Percentiles rank a stretch among this genome's conserved stretches.
Conservation (phyloP, 371 early-diverging fungal species). For the Saksenaea vasiformis region DNA sequence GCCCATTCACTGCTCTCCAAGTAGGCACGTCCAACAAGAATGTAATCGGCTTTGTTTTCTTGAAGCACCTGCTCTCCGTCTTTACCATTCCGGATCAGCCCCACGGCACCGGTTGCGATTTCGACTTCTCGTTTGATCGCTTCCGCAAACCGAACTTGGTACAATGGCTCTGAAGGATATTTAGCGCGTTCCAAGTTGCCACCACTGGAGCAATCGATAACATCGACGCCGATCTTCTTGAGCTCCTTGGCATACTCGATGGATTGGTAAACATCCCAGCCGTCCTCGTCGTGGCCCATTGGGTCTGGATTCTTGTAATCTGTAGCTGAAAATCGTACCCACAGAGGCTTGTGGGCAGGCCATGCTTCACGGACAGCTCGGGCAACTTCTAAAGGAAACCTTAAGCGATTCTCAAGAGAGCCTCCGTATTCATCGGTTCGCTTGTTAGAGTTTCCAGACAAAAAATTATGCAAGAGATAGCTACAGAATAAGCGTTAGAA, state of each 20-base stretch:
- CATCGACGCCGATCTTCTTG: conserved; percentile 68
- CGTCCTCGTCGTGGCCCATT: conserved; percentile 30
- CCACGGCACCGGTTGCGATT: conserved; percentile 64
- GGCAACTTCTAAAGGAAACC: conserved; percentile 63
- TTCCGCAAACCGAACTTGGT: conserved; percentile 71
- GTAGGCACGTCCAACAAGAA: conserved; percentile 68
- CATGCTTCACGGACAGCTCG: conserved; percentile 56
- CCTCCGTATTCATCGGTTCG: conserved; percentile 87
- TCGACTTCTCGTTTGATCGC: conserved; percentile 54
- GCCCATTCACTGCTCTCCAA: conserved; percentile 55
- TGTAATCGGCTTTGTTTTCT: conserved; percentile 63
- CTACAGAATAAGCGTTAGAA: conserved; percentile 58
- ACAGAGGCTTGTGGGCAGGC: conserved; percentile 73
- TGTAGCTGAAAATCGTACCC: conserved; percentile 68
- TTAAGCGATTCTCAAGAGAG: conserved; percentile 72
- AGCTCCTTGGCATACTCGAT: conserved; percentile 57
- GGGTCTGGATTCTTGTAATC: conserved; percentile 48
- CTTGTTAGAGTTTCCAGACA: conserved; percentile 72
- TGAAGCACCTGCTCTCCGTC: conserved; percentile 67
- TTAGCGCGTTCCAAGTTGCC: conserved; percentile 34
- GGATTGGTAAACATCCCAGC: conserved; percentile 71
- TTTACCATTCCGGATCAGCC: conserved; percentile 57
- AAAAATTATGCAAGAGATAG: conserved; percentile 65
- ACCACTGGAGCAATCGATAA: conserved; percentile 71
- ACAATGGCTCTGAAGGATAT: conserved; percentile 22